Percentiles rank a stretch among this genome's conserved stretches.
These are phyloP conservation scores for Phialemonium atrogriseum DNA, from an alignment of 2,329 filamentous ascomycete species.

Conservation along the genomic window DNA sequence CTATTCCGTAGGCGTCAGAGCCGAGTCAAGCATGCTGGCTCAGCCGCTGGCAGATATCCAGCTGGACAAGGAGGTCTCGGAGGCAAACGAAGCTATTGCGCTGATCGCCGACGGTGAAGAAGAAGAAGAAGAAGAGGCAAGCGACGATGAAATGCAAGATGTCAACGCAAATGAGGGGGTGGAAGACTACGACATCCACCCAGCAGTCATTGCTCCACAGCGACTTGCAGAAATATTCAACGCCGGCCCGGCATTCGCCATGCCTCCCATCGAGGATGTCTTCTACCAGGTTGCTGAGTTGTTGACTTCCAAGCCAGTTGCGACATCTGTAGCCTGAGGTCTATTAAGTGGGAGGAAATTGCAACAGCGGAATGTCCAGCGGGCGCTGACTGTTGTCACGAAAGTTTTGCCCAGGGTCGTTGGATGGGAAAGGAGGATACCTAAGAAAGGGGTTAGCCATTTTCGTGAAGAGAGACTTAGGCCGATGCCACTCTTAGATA, in stretches of 20 bases:
- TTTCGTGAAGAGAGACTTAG: no score
- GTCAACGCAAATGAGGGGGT: conserved; percentile 20
- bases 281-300: conserved; percentile 64
- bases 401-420: no score
- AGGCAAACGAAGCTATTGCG: conserved; percentile 12
- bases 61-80: conserved; percentile 23
- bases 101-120: conserved; percentile 24
- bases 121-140: conserved; percentile 32
- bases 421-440: no score
- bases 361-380: neutral
- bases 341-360: no score
- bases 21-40: conserved; percentile 43
- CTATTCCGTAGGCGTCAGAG: conserved; percentile 52
- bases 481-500: no score
- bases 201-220: conserved; percentile 58
- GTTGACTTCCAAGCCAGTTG: conserved; percentile 48
- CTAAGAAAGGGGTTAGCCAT: no score
- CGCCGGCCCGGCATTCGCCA: conserved; percentile 56
- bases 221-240: conserved; percentile 65
- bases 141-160: conserved; percentile 29
- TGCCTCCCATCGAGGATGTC: conserved; percentile 65
- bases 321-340: conserved; percentile 11
- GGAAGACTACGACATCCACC: conserved; percentile 34
- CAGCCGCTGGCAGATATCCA: conserved; percentile 47
- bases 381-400: neutral